Base-by-base conservation (phyloP, 768 basidiomycete genomes). In the Mycena vulgaris region DNA sequence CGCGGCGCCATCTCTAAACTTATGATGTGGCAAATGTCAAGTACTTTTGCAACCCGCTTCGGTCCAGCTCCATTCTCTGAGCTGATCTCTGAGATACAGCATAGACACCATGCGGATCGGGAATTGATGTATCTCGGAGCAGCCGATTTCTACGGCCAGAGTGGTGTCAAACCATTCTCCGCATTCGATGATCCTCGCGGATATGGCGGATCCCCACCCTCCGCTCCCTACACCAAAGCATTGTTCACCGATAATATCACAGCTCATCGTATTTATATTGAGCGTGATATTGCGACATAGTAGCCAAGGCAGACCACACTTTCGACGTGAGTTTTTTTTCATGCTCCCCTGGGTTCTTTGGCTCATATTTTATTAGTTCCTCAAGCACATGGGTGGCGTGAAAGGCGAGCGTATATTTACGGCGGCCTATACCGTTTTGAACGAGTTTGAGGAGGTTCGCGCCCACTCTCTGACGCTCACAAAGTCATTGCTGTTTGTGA, bases 91-190 rank as follows among this genome's bases (percentile, higher is more conserved):
- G 63, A 65, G n/a, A 31, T 65, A 5, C 63, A 65, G 31, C 39
- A 40, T 28, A n/a, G 63, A 5, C 16, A 19, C 8, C 63, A 56
- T 56, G 53, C 63, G 13, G 53, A 56, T 2, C 2, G 8, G 19
- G 63, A 65, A 56, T 40, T 65, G 19, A 65, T 65, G 63, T 65
- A 65, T 23, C 13, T 42, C 21, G 35, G 35, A 13, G 63, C 63
- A 17, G 52, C 52, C 2, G n/a, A 62, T 16, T 62, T 65, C 37
- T 53, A 55, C 31, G 39, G 53, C 14, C n/a, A 28, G 19, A 17
- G n/a, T 17, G 17, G 33, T 3, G 14, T 31, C 21, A 37, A 39
- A 31, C 23, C 13, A 13, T 65, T 27, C 16, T 65, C 63, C 21
- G 52, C 28, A 42, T 65, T 65, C 21, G 28, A 19, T 45, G 42